A percentile compares a stretch with the other conserved stretches of the same genome.
These are phyloP conservation scores for Zoysia pacifica DNA, from an alignment of 176 grass and related monocot genomes.

Conservation along the genomic window DNA sequence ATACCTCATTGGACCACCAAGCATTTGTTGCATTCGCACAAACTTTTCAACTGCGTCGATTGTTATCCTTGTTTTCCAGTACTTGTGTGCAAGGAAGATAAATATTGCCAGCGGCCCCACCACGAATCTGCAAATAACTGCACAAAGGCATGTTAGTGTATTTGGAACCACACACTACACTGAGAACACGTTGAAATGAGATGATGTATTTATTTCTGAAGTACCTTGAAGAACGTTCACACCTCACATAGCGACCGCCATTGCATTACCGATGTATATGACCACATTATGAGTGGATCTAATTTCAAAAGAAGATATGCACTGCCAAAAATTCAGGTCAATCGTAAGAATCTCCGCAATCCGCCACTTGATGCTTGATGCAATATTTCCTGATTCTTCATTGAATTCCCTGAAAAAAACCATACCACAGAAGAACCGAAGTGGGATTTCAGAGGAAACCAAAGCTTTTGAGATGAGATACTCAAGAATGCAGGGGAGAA, in stretches of 20 bases:
- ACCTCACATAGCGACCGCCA: too few relatives aligned
- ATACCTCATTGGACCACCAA: conserved; percentile 33
- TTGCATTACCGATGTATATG: too few relatives aligned
- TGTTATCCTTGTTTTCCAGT: conserved; percentile 28
- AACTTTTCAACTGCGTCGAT: conserved; percentile 47
- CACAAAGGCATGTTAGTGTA: neutral
- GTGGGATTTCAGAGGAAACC: neutral
- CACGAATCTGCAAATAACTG: neutral
- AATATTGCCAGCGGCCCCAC: neutral
- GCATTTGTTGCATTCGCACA: conserved; percentile 25
- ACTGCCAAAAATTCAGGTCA: too few relatives aligned
- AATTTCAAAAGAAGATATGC: too few relatives aligned
- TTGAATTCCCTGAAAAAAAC: neutral
- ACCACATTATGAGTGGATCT: too few relatives aligned
- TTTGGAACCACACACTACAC: too few relatives aligned
- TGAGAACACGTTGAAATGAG: too few relatives aligned
- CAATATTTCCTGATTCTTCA: neutral
- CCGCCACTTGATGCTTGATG: neutral
- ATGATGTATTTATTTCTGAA: too few relatives aligned
- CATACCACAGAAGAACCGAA: neutral
- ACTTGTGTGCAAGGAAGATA: conserved; percentile 42
- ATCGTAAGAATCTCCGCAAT: neutral
- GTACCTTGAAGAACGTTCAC: too few relatives aligned
- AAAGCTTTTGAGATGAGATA: neutral
- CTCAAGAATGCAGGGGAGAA: neutral